A percentile compares a stretch with the other conserved stretches of the same genome.
Evolutionary conservation across 495 filamentous ascomycete genomes (phyloP).

Genomic region (Ramalina intermedia): DNA sequence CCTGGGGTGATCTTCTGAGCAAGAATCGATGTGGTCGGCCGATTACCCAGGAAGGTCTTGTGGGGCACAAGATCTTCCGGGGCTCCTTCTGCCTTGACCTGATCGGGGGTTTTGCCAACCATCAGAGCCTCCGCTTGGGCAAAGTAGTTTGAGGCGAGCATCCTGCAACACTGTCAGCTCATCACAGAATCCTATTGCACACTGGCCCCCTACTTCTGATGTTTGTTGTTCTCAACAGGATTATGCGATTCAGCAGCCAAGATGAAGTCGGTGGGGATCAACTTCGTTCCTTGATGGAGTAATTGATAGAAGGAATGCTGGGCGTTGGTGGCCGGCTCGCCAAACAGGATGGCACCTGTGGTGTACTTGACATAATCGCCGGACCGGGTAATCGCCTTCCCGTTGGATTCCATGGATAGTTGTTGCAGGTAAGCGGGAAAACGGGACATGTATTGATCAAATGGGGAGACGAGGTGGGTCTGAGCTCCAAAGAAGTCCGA

Average conservation of each 20-base stretch:
- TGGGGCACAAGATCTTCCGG: constrained; percentile 77
- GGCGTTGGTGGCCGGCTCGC: constrained; percentile 95
- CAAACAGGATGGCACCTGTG: constrained; percentile 87
- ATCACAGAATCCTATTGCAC: neutral
- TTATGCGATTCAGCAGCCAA: constrained; percentile 92
- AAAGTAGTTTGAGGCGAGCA: constrained; percentile 97
- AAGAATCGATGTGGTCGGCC: constrained; percentile 88
- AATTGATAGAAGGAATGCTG: constrained; percentile 99
- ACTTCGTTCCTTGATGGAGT: constrained; percentile 95
- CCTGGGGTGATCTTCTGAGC: constrained; percentile 89
- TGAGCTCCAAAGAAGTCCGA: constrained; percentile 96
- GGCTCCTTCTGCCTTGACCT: constrained; percentile 81
- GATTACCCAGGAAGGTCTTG: constrained; percentile 97
- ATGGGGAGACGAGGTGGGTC: constrained; percentile 92
- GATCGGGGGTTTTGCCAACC: constrained; percentile 87
- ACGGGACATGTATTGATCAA: constrained; percentile 97
- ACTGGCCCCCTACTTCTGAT: constrained; percentile 53
- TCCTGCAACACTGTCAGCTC: constrained; percentile 29
- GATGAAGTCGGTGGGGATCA: constrained; percentile 97
- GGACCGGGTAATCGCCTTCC: constrained; percentile 86
- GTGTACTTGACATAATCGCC: constrained; percentile 93
- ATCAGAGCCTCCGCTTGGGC: constrained; percentile 96
- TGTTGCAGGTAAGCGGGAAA: constrained; percentile 99
- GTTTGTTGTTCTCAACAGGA: constrained; percentile 76
- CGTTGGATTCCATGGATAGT: constrained; percentile 98